Percentiles rank a stretch among this genome's conserved stretches.
These are phyloP conservation scores for Colletotrichum destructivum DNA, from an alignment of 2,329 filamentous ascomycete species.

Conservation along the genomic window DNA sequence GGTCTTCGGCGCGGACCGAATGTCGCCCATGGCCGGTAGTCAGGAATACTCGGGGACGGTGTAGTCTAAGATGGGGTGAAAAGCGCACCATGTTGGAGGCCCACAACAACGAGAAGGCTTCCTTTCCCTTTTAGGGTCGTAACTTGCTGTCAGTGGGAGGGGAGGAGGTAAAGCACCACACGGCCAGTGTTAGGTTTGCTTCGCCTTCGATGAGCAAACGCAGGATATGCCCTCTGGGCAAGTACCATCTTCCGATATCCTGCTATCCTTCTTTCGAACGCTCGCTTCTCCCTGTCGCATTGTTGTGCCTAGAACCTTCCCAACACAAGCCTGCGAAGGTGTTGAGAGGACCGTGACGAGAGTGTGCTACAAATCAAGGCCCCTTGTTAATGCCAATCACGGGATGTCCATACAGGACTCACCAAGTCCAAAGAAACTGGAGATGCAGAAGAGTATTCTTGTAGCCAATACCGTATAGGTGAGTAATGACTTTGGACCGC, in stretches of 20 bases:
- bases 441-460: neutral
- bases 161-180: neutral
- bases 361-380: neutral
- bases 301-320: too few relatives aligned
- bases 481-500: too few relatives aligned
- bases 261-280: neutral
- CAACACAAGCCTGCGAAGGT: neutral
- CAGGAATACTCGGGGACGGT: neutral
- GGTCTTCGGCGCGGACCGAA: neutral
- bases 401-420: neutral
- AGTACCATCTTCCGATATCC: neutral
- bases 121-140: too few relatives aligned
- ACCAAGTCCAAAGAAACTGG: neutral
- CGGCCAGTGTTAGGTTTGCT: neutral
- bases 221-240: neutral
- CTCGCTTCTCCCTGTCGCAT: too few relatives aligned
- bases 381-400: neutral
- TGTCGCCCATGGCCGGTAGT: neutral
- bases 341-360: neutral
- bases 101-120: too few relatives aligned
- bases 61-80: neutral
- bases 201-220: neutral
- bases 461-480: neutral
- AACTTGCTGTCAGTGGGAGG: too few relatives aligned
- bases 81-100: neutral